A percentile compares a stretch with the other conserved stretches of the same genome.
phyloP scores from a whole-genome alignment of 768 basidiomycete genomes.

The Ephemerocybe angulata region DNA sequence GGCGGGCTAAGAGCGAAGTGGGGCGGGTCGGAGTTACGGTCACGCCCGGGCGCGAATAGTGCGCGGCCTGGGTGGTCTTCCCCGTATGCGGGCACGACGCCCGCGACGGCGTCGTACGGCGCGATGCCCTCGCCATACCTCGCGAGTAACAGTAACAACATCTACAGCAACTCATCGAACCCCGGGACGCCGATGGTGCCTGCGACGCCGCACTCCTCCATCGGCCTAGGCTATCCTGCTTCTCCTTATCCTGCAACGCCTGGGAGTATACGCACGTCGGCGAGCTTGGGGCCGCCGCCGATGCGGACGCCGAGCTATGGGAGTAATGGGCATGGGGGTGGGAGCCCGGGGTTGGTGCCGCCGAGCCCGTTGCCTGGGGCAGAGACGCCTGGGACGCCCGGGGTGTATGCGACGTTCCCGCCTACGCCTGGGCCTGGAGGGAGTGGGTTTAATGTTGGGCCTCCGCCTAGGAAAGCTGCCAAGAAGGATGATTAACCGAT shows the following conservation, averaged over 20 bases:
- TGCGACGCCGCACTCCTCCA: constrained; percentile 15
- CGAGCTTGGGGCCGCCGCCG: constrained; percentile 19
- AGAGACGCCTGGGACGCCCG: constrained; percentile 35
- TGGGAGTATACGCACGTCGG: constrained; percentile 14
- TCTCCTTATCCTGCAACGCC: constrained; percentile 15
- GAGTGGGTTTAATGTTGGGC: constrained; percentile 21
- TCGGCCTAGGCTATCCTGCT: constrained; percentile 11
- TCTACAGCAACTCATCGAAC: constrained; percentile 8
- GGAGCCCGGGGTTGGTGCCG: too few species aligned
- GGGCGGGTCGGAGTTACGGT: constrained; percentile 60
- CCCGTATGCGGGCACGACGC: constrained; percentile 33
- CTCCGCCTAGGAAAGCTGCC: constrained; percentile 19
- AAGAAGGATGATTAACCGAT: constrained; percentile 38
- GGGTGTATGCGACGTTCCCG: constrained; percentile 30
- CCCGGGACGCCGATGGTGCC: constrained; percentile 13
- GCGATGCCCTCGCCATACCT: constrained; percentile 29
- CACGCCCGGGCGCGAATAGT: constrained; percentile 60
- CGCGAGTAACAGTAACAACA: constrained; percentile 6
- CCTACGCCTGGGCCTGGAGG: constrained; percentile 16
- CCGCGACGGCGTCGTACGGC: constrained; percentile 25
- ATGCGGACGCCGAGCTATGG: constrained; percentile 20
- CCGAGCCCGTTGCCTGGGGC: too few species aligned
- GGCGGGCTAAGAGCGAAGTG: constrained; percentile 62
- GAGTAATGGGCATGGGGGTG: too few species aligned
- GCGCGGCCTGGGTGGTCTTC: constrained; percentile 45